phyloP scores from a whole-genome alignment of 768 basidiomycete species.

The Crepidotus variabilis region DNA sequence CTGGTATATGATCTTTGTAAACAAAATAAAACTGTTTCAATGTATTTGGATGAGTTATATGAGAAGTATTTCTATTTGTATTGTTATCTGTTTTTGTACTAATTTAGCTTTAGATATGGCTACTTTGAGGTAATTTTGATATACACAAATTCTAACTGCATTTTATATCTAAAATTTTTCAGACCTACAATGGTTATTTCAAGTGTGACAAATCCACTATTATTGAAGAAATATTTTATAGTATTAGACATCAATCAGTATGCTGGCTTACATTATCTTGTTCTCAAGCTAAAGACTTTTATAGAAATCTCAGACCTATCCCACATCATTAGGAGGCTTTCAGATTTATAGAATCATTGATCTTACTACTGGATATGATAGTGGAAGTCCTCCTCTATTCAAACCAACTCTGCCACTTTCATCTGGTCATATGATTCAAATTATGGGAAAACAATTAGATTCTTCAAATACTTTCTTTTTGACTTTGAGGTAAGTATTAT shows the following conservation, averaged over 20 bases:
- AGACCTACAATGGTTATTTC: constrained; percentile 86
- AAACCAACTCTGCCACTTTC: constrained; percentile 65
- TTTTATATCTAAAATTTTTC: constrained; percentile 1
- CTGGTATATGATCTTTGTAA: constrained; percentile 49
- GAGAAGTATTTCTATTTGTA: constrained; percentile 35
- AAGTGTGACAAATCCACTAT: constrained; percentile 63
- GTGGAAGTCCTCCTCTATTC: constrained; percentile 62
- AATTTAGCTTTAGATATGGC: constrained; percentile 51
- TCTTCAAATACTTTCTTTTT: constrained; percentile 53
- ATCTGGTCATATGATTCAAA: constrained; percentile 84
- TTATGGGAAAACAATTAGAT: constrained; percentile 46
- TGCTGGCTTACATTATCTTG: constrained; percentile 3
- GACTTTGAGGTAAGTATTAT: constrained; percentile 56
- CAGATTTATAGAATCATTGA: constrained; percentile 65
- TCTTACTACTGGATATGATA: constrained; percentile 76
- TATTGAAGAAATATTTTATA: constrained; percentile 65
- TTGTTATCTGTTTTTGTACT: background rate
- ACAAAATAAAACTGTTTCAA: constrained; percentile 50
- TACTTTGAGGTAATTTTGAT: constrained; percentile 59
- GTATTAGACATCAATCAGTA: constrained; percentile 56
- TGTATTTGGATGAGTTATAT: constrained; percentile 63
- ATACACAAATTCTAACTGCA: background rate
- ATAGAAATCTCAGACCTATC: constrained; percentile 42
- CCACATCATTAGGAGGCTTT: constrained; percentile 56
- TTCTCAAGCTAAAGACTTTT: constrained; percentile 1